phyloP scores from a whole-genome alignment of 2,329 filamentous ascomycete species.

The Monosporascus ibericus region DNA sequence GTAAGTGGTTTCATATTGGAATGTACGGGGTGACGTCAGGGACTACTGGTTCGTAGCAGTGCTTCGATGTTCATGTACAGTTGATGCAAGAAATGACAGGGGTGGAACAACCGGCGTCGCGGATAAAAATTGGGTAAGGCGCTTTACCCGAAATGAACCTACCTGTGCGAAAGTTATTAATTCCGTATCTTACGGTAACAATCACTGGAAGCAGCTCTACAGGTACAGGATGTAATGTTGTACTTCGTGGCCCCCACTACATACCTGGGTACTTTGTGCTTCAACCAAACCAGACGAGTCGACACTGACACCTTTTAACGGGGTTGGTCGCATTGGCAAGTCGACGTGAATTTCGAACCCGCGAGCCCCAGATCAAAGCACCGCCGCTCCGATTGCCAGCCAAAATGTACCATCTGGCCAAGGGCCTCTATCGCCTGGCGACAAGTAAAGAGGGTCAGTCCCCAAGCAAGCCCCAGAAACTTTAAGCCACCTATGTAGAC shows the following conservation, averaged over 20 bases:
- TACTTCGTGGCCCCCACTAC: neutral
- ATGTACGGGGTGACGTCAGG: neutral
- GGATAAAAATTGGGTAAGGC: neutral
- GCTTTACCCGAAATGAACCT: too few species aligned
- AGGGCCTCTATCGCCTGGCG: constrained; percentile 88
- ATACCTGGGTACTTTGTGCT: neutral
- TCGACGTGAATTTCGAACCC: neutral
- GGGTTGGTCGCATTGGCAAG: too few species aligned
- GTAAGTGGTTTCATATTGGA: neutral
- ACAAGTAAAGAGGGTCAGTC: constrained; percentile 86
- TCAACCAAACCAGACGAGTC: too few species aligned
- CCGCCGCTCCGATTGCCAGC: neutral
- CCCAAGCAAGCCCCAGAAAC: neutral
- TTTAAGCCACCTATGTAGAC: neutral
- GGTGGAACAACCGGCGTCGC: neutral
- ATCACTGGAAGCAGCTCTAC: too few species aligned
- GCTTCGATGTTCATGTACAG: too few species aligned
- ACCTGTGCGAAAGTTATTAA: too few species aligned
- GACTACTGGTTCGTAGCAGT: too few species aligned
- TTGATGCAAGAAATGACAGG: neutral
- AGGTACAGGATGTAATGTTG: neutral
- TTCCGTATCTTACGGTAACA: too few species aligned
- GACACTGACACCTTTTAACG: too few species aligned
- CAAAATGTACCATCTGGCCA: constrained; percentile 89
- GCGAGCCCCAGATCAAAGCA: neutral